Evolutionary conservation across 2,329 filamentous ascomycete genomes (phyloP), one percentile per base, ranked within the genome.

Genomic region (Orbilia blumenaviensis): DNA sequence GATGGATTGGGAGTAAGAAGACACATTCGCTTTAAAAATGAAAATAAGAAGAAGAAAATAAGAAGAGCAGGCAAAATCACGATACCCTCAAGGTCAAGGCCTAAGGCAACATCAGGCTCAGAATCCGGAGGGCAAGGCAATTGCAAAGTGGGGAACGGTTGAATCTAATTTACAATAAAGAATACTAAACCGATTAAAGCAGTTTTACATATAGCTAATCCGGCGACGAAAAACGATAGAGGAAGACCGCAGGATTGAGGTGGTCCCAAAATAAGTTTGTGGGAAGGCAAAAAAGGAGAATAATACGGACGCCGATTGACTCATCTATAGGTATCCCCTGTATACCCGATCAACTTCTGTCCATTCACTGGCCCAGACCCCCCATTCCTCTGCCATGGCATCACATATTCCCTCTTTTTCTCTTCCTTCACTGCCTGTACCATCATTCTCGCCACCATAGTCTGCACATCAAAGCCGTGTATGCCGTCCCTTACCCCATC

Each of bases 381-480:
- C 29, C 68, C 61, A 42, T 58, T 68, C 27, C 63, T 75, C 29
- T 50, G 34, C 71, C 71, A 75, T 9, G 71, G 71, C 63, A 75
- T 75, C 44, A 61, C 58, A 25, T 75, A 75, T n/a, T 75, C 71
- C 36, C 63, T 38, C 42, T 75, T 75, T 48, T 75, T 75, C 48
- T 75, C 71, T 23, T 75, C 71, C 21, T 21, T 68, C 56, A 75
- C 71, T 3, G 63, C 63, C 16, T 68, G 62, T 4, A 44, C 56
- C 69, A 75, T 75, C 69, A 75, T 67, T 14, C 62, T 75, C 44
- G 69, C 69, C 62, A 64, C 66, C n/a, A 67, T 32, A 18, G 52
- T 75, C 18, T 75, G 69, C 18, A 75, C 25, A 61, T 67, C 69
- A 34, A 75, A 61, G 18, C 21, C 25, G 7, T 34, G 27, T 23